Evolutionary conservation across 225 moss, liverwort and hornwort genomes (phyloP), one percentile per base, ranked within the genome.

Genomic region (Bryum argenteum): DNA sequence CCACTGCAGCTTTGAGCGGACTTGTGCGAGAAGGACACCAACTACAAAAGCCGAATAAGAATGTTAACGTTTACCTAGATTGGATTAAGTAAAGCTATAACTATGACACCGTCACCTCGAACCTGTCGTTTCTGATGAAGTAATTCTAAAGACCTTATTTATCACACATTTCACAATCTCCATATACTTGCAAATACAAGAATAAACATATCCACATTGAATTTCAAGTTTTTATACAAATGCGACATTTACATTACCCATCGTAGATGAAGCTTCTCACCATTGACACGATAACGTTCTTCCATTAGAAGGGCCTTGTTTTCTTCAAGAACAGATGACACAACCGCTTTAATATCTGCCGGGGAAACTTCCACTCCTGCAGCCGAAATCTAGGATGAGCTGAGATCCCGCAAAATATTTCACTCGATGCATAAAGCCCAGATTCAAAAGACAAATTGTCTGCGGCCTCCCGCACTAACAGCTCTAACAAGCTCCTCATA

Each of bases 301-400:
- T 90, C 88, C 56, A 85, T 19, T 3, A 98, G 65, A 58, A 77
- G 54, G 18, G 79, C 91, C 67, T 84, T 87, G 67, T 92, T 90
- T 39, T 53, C 67, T 10, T 50, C 61, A n/a, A 94, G 75, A 4
- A 98, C 89, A 55, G 77, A 72, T 62, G 75, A 66, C 26, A 98
- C 91, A 59, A 82, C 80, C 44, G 67, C 79, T 47, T 73, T 81
- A 33, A 92, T 84, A 62, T 92, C 89, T 61, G 83, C 84, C 19
- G 57, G 82, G 58, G 92, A 88, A 67, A 98, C 92, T 67, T 92
- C 92, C 76, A 98, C 91, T 73, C 93, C 93, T 93, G 82, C 76
- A 68, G 67, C 55, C 54, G 67, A 56, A 60, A 26, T 64, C 54
- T 56, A 45, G 40, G 62, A 70, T 44, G 57, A 43, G 65, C 53